A percentile compares a stretch with the other conserved stretches of the same genome.
phyloP scores from a whole-genome alignment of 345 rosid species.

The Zanthoxylum bungeanum region DNA sequence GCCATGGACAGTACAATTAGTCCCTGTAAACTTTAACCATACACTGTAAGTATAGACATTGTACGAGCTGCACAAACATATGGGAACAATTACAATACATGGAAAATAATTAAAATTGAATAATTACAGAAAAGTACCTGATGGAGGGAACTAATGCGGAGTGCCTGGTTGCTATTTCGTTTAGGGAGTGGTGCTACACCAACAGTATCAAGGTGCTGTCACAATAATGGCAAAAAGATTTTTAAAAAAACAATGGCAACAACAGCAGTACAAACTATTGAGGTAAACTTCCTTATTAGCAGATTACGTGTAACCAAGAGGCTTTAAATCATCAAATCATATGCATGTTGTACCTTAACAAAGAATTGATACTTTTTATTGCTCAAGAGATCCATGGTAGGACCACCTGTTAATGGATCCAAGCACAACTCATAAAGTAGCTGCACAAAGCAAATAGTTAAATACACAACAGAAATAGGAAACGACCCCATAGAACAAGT shows the following conservation, averaged over 20 bases:
- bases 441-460: conserved; percentile 37
- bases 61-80: background rate
- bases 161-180: conserved; percentile 73
- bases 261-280: background rate
- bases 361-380: conserved; percentile 80
- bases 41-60: background rate
- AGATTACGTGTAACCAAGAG: conserved; percentile 1
- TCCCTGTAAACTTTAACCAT: background rate
- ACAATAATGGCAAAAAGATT: conserved; percentile 1
- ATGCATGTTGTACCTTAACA: conserved; percentile 47
- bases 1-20: background rate
- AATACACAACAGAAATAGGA: background rate
- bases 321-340: conserved; percentile 5
- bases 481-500: background rate
- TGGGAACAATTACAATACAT: background rate
- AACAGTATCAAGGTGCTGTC: conserved; percentile 83
- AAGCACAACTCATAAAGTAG: conserved; percentile 78
- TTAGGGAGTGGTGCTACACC: conserved; percentile 88
- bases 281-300: background rate
- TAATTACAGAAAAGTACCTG: conserved; percentile 51
- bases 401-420: conserved; percentile 83
- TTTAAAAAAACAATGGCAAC: conserved; percentile 9
- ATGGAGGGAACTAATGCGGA: conserved; percentile 94
- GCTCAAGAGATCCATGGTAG: conserved; percentile 82
- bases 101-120: conserved; percentile 12